Percentiles rank a stretch among this genome's conserved stretches.
Evolutionary conservation across 208 protist species (phyloP).

Genomic region (Trypanosoma theileri): DNA sequence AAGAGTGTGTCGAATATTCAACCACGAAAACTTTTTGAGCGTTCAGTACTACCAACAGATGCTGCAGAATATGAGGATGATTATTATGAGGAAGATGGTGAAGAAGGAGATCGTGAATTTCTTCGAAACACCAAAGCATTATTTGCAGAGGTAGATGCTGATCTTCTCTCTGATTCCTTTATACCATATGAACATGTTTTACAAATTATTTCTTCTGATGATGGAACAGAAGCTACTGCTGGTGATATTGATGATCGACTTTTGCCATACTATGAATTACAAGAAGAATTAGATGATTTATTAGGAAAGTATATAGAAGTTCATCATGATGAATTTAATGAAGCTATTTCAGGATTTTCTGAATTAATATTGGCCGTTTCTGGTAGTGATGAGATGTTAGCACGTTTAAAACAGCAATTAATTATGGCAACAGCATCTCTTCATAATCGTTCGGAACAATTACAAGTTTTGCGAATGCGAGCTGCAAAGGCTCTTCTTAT

Average conservation of each 20-base stretch:
- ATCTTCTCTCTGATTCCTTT: slow-evolving; percentile 60
- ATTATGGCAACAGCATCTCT: slow-evolving; percentile 52
- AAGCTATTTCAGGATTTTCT: slow-evolving; percentile 72
- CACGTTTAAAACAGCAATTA: slow-evolving; percentile 65
- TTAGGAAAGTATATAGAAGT: slow-evolving; percentile 73
- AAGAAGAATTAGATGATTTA: slow-evolving; percentile 59
- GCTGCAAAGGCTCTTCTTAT: slow-evolving; percentile 76
- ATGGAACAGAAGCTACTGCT: slow-evolving; percentile 51
- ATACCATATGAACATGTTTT: slow-evolving; percentile 81
- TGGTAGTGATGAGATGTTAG: slow-evolving; percentile 77
- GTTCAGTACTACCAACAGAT: background rate
- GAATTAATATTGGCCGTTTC: slow-evolving; percentile 84
- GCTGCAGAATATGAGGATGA: slow-evolving; percentile 24
- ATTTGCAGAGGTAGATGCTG: slow-evolving; percentile 69
- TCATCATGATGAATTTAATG: slow-evolving; percentile 85
- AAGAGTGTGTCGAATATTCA: background rate
- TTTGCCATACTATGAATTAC: slow-evolving; percentile 56
- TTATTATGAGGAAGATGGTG: background rate
- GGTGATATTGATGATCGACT: slow-evolving; percentile 73
- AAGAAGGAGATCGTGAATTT: slow-evolving; percentile 52
- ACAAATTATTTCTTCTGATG: slow-evolving; percentile 65
- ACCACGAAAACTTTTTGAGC: slow-evolving; percentile 14
- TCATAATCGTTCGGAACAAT: slow-evolving; percentile 68
- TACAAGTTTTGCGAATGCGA: slow-evolving; percentile 68
- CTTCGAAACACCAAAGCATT: slow-evolving; percentile 59